Conservation (phyloP, 441 rosid species). For the Croton setiger region DNA sequence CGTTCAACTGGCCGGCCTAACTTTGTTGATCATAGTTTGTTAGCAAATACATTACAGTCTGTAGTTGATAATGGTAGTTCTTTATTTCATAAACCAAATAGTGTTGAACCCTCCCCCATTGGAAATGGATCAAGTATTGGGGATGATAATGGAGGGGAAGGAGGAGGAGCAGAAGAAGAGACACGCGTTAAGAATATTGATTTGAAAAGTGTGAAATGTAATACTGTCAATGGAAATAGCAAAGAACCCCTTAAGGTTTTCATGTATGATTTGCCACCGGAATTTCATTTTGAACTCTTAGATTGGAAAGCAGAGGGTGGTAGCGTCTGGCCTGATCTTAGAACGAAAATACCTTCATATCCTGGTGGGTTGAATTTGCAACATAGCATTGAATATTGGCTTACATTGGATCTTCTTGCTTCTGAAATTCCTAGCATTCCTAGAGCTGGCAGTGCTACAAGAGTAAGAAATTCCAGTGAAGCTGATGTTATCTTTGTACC, state of each 20-base stretch:
- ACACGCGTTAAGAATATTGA: conserved; percentile 21
- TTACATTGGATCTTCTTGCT: conserved; percentile 76
- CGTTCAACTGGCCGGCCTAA: conserved; percentile 51
- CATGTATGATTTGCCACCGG: conserved; percentile 84
- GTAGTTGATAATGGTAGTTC: conserved; percentile 30
- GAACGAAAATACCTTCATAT: conserved; percentile 47
- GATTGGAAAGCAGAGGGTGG: conserved; percentile 56
- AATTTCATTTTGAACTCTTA: conserved; percentile 82
- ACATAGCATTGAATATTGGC: conserved; percentile 94
- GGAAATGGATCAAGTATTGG: conserved; percentile 29
- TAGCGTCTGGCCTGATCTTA: conserved; percentile 82
- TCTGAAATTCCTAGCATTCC: conserved; percentile 46
- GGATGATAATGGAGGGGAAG: conserved; percentile 23
- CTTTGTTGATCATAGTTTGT: conserved; percentile 35
- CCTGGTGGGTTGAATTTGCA: conserved; percentile 92
- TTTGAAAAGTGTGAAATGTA: conserved; percentile 30
- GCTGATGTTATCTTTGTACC: conserved; percentile 89
- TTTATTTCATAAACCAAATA: conserved; percentile 12
- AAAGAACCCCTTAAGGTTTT: conserved; percentile 59
- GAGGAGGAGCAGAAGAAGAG: conserved; percentile 25
- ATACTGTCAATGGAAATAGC: conserved; percentile 7
- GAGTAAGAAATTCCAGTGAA: conserved; percentile 69
- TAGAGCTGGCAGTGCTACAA: conserved; percentile 42
- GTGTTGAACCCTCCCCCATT: conserved; percentile 23
- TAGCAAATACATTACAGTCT: conserved; percentile 30